phyloP scores from a whole-genome alignment of 331 rosid species.

The Rosa hybrid region DNA sequence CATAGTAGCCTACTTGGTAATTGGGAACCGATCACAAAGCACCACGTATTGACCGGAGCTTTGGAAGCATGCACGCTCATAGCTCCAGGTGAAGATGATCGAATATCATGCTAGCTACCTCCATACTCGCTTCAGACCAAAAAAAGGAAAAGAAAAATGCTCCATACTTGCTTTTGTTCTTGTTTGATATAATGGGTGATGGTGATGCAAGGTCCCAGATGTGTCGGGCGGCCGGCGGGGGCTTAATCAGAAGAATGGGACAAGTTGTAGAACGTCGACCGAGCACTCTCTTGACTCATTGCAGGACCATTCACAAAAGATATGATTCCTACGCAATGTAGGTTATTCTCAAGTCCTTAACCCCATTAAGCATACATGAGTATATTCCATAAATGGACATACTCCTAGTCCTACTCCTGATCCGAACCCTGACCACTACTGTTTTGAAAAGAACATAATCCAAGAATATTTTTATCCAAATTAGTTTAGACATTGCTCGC shows the following conservation, averaged over 20 bases:
- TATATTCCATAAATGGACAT: not conserved
- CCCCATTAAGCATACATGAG: not conserved
- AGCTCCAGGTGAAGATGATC: not conserved
- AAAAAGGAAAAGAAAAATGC: not conserved
- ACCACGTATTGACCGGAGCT: slow-evolving; percentile 5
- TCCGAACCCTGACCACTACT: not conserved
- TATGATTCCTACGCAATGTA: not conserved
- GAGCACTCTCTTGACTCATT: not conserved
- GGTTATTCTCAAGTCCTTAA: not conserved
- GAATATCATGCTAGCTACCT: not conserved
- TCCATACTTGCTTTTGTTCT: not conserved
- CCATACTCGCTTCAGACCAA: not conserved
- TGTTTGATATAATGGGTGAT: not conserved
- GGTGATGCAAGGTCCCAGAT: not conserved
- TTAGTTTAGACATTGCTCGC: not conserved
- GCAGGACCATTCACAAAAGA: not conserved
- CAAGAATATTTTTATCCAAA: not conserved
- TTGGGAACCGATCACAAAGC: not conserved
- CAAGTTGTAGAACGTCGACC: not conserved
- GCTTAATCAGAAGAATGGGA: slow-evolving; percentile 6
- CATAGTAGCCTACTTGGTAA: not conserved
- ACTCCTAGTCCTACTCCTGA: not conserved
- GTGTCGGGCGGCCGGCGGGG: not conserved
- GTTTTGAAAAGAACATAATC: not conserved
- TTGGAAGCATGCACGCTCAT: not conserved